phyloP scores from a whole-genome alignment of 2,329 filamentous ascomycete species.

The Hypoxylon sp. region DNA sequence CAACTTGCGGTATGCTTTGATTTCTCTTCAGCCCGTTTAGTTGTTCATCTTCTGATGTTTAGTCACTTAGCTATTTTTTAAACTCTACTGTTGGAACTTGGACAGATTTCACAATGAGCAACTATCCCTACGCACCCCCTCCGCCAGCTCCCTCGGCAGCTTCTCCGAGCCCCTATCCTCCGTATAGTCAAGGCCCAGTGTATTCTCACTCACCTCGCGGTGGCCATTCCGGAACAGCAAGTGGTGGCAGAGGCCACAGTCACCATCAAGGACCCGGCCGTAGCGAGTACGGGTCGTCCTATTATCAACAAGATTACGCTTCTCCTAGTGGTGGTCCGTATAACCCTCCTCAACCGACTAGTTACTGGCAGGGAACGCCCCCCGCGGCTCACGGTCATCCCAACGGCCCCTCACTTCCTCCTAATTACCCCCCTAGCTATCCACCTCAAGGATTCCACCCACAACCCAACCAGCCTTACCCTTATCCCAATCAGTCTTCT shows the following conservation, averaged over 20 bases:
- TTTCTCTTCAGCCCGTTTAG: conserved; percentile 9
- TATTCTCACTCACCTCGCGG: conserved; percentile 59
- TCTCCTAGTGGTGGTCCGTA: conserved; percentile 48
- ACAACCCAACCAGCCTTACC: conserved; percentile 57
- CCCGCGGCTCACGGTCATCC: conserved; percentile 50
- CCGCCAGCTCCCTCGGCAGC: conserved; percentile 52
- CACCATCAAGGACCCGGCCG: conserved; percentile 48
- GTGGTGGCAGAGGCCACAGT: conserved; percentile 48
- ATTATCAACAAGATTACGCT: conserved; percentile 52
- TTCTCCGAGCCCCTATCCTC: conserved; percentile 47
- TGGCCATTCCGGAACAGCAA: conserved; percentile 44
- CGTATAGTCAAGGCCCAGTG: conserved; percentile 58
- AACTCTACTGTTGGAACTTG: not conserved
- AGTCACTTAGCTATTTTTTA: not conserved
- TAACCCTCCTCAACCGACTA: conserved; percentile 48
- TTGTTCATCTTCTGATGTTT: conserved; percentile 7
- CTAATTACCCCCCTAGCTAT: conserved; percentile 55
- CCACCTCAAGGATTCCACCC: conserved; percentile 63
- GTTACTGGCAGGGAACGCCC: conserved; percentile 55
- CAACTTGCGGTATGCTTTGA: not conserved
- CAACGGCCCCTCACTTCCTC: conserved; percentile 60
- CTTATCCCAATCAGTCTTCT: conserved; percentile 51
- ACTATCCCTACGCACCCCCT: conserved; percentile 53
- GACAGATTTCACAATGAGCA: conserved; percentile 44
- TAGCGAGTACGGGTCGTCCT: conserved; percentile 48